A percentile compares a stretch with the other conserved stretches of the same genome.
Conservation (phyloP, 2,329 filamentous ascomycete genomes). For the Ploettnerulaceae sp. region DNA sequence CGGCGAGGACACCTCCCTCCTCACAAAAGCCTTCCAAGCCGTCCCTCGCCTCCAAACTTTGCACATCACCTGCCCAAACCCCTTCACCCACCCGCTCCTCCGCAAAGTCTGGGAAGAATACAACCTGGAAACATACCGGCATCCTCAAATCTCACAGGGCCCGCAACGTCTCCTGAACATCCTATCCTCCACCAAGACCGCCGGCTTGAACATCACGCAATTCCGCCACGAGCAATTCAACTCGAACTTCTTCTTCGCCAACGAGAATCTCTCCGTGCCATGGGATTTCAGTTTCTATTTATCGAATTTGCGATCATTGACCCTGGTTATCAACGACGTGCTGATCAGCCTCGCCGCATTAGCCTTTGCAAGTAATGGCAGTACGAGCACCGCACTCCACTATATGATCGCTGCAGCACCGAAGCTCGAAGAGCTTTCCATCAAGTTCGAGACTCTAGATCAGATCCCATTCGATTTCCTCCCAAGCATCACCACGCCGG, state of each 20-base stretch:
- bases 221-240: constrained; percentile 11
- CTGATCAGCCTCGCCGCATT: not conserved
- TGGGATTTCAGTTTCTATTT: not conserved
- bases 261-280: not conserved
- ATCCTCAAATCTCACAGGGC: not conserved
- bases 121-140: constrained; percentile 11
- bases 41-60: constrained; percentile 12
- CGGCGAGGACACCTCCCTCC: not conserved
- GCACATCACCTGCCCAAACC: constrained; percentile 9
- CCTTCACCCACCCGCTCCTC: constrained; percentile 14
- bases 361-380: not conserved
- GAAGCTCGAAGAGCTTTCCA: constrained; percentile 4
- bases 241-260: not conserved
- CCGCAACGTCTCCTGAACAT: constrained; percentile 1
- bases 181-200: constrained; percentile 4
- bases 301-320: constrained; percentile 4
- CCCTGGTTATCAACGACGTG: constrained; percentile 7
- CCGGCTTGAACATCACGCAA: constrained; percentile 10
- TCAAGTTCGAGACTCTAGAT: constrained; percentile 11
- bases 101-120: constrained; percentile 21
- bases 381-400: not conserved
- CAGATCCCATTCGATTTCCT: constrained; percentile 5
- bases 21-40: constrained; percentile 6
- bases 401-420: not conserved
- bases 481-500: not conserved